These are phyloP conservation scores for Pseudogymnoascus sp. DNA, from an alignment of 2,329 filamentous ascomycete genomes.

Conservation along the genomic window DNA sequence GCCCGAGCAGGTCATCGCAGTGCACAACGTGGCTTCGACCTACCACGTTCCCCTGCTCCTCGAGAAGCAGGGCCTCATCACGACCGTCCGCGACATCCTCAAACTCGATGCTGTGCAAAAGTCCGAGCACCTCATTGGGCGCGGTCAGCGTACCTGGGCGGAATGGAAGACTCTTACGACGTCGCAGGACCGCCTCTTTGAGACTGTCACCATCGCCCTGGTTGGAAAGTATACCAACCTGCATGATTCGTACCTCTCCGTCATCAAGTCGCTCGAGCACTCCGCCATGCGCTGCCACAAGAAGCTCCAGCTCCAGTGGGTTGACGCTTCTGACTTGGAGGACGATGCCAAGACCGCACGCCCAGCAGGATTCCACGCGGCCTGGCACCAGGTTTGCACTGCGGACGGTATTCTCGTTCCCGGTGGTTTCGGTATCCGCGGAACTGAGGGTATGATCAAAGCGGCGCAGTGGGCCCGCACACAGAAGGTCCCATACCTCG, in stretches of 20 bases:
- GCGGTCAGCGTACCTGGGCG: slow-evolving; percentile 65
- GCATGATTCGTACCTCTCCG: slow-evolving; percentile 77
- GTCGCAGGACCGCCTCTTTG: slow-evolving; percentile 56
- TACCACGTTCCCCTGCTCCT: slow-evolving; percentile 95
- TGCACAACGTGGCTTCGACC: slow-evolving; percentile 79
- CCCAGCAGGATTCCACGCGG: slow-evolving; percentile 71
- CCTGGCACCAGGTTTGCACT: slow-evolving; percentile 72
- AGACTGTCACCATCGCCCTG: slow-evolving; percentile 70
- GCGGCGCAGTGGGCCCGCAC: slow-evolving; percentile 82
- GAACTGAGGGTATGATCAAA: slow-evolving; percentile 82
- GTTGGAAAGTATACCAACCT: slow-evolving; percentile 88
- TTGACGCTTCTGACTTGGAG: slow-evolving; percentile 82
- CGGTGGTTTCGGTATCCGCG: slow-evolving; percentile 62
- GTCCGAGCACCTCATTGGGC: slow-evolving; percentile 44
- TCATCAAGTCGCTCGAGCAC: slow-evolving; percentile 84
- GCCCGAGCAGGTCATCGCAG: slow-evolving; percentile 74
- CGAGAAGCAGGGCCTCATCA: slow-evolving; percentile 67
- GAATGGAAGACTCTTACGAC: slow-evolving; percentile 68
- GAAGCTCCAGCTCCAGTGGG: slow-evolving; percentile 73
- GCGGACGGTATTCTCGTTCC: slow-evolving; percentile 55
- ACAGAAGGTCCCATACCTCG: slow-evolving; percentile 73
- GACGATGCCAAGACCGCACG: slow-evolving; percentile 49
- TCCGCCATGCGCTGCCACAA: slow-evolving; percentile 76
- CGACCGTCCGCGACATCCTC: slow-evolving; percentile 57
- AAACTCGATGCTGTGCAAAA: slow-evolving; percentile 51